phyloP scores from a whole-genome alignment of 176 grass and related monocot species.

The Secale cereale region DNA sequence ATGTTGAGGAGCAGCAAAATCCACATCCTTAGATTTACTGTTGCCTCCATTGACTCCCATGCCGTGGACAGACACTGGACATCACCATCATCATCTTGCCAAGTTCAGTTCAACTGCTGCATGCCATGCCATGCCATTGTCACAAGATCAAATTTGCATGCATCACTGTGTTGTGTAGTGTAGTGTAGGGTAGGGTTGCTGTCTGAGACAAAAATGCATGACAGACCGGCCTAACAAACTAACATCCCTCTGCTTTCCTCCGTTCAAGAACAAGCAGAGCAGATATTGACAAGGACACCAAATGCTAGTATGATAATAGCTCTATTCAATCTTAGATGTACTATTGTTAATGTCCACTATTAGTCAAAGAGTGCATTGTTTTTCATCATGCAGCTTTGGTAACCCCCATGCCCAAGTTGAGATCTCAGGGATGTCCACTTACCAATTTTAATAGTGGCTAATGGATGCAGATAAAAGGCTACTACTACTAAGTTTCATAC shows the following conservation, averaged over 20 bases:
- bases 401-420: slow-evolving; percentile 1
- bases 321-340: not conserved
- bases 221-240: slow-evolving; percentile 11
- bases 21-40: too few relatives aligned
- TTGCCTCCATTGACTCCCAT: too few relatives aligned
- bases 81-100: too few relatives aligned
- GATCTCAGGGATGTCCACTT: slow-evolving; percentile 3
- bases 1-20: too few relatives aligned
- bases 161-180: too few relatives aligned
- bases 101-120: too few relatives aligned
- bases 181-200: too few relatives aligned
- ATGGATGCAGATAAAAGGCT: not conserved
- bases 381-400: not conserved
- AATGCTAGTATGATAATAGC: not conserved
- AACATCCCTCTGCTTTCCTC: not conserved
- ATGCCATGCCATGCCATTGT: too few relatives aligned
- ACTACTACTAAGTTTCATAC: not conserved
- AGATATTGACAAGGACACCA: not conserved
- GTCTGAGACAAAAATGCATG: too few relatives aligned
- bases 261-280: not conserved
- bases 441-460: not conserved
- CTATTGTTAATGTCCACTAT: not conserved
- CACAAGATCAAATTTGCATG: too few relatives aligned
- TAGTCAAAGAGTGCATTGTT: not conserved
- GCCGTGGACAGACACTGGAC: too few relatives aligned